These are phyloP conservation scores for Pneumocystis jirovecii DNA, from an alignment of 1,139 yeast genomes.

Conservation along the genomic window DNA sequence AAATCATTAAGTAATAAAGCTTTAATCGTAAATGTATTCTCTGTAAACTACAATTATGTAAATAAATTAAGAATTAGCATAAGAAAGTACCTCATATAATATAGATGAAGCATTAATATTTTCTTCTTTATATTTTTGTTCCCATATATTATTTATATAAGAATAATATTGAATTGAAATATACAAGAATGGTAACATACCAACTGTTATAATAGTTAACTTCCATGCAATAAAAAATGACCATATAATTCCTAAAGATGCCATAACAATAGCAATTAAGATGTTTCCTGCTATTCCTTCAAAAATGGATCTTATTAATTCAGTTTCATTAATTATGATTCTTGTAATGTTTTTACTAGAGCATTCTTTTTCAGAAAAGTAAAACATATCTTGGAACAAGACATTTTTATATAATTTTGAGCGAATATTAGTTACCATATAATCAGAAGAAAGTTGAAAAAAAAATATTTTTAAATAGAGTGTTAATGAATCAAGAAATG, in stretches of 20 bases:
- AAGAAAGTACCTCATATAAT: constrained; percentile 31
- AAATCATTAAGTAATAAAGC: constrained; percentile 23
- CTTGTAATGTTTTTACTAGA: constrained; percentile 46
- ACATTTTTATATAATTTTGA: constrained; percentile 35
- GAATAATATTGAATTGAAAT: constrained; percentile 41
- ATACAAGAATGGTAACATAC: constrained; percentile 52
- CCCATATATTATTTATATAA: constrained; percentile 36
- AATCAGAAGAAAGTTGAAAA: constrained; percentile 48
- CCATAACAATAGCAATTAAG: constrained; percentile 34
- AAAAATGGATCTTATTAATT: constrained; percentile 55
- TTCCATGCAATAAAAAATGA: constrained; percentile 75
- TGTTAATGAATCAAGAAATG: constrained; percentile 45
- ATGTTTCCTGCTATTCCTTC: constrained; percentile 36
- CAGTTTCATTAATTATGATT: constrained; percentile 59
- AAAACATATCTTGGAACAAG: constrained; percentile 38
- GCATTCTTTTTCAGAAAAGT: constrained; percentile 31
- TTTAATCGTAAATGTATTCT: constrained; percentile 6
- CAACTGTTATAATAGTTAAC: constrained; percentile 60
- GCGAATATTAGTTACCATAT: constrained; percentile 48
- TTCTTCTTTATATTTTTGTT: constrained; percentile 42
- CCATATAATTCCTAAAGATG: constrained; percentile 57
- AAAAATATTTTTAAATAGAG: constrained; percentile 37
- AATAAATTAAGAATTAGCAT: neutral
- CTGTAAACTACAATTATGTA: constrained; percentile 9
- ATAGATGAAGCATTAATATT: constrained; percentile 41